These are phyloP conservation scores for Piper betle DNA, from an alignment of 164 flowering plant species.

Conservation along the genomic window DNA sequence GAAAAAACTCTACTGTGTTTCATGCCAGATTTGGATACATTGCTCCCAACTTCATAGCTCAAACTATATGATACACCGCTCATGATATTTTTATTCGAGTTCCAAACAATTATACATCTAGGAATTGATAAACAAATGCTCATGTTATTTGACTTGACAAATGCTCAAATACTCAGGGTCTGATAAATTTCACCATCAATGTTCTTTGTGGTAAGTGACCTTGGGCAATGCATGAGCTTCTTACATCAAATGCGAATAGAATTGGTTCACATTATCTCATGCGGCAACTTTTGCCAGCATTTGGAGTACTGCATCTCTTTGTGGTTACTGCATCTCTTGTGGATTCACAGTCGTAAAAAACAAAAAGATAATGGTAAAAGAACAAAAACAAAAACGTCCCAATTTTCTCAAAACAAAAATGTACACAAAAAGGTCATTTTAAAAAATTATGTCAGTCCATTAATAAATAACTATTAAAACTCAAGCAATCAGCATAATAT, in stretches of 20 bases:
- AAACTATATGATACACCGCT: no score
- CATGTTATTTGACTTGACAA: neutral
- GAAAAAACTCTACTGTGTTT: no score
- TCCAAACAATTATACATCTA: no score
- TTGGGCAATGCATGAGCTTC: neutral
- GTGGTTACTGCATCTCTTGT: slow-evolving; percentile 17
- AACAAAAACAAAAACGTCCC: no score
- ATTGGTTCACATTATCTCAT: neutral
- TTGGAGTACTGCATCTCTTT: slow-evolving; percentile 19
- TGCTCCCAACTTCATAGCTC: no score
- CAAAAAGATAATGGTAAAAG: no score
- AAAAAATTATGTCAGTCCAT: neutral
- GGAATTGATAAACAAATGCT: no score
- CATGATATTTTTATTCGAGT: no score
- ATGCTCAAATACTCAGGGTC: neutral
- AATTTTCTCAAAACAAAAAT: no score
- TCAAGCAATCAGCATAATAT: neutral
- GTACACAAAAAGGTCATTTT: no score
- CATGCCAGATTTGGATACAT: no score
- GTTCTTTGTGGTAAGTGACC: neutral
- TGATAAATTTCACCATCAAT: neutral
- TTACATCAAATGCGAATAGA: neutral
- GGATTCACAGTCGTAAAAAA: no score
- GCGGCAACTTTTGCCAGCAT: slow-evolving; percentile 11
- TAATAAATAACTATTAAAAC: neutral